Base-by-base conservation (phyloP, 495 filamentous ascomycete genomes). In the Schizothecium vesticola region DNA sequence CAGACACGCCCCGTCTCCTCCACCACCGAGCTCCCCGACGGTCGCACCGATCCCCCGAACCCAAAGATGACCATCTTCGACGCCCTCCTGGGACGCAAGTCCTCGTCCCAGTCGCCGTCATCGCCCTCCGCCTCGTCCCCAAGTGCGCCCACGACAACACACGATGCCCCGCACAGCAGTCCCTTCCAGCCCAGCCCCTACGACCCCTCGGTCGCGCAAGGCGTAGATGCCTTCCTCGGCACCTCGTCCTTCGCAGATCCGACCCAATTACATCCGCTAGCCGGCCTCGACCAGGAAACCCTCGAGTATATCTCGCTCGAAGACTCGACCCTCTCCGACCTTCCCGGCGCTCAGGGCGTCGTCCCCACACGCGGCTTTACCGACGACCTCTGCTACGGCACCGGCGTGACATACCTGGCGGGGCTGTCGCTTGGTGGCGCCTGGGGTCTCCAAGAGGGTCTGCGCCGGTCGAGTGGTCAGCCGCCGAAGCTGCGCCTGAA, bases 321-420 rank as follows among this genome's bases (percentile, higher is more conserved):
- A 83, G 95, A 98, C 73, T 90, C 92, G 25, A 85, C 89, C 12
- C 90, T 98, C 58, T 94, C 93, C 51, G 85, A 94, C 73, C 86
- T 96, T n/a, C 92, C 95, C 62, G 94, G 93, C 73, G 84, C 87
- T 56, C 90, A 90, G 67, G 92, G 93, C 16, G 89, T 92, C 43
- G 86, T 99, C 36, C 96, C 96, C 5, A 97, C 93, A 28, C 90
- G 96, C 76, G 95, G 95, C 72, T 99, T 96, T 89, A 95, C 92
- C 62, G 95, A 99, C 77, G 95, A 99, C 79, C 88, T 99, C 61
- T 98, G 95, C 80, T 99, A 99, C 76, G 96, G 96, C 73, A 93
- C 94, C 25, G 95, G 95, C 65, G 89, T 94, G 43, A 96, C 92
- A 70, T 99, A 99, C 79, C 86, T 99, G 63, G 82, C 89, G 12